Percentiles rank a stretch among this genome's conserved stretches.
phyloP scores from a whole-genome alignment of 1,139 yeast species.

The Candida sp. region DNA sequence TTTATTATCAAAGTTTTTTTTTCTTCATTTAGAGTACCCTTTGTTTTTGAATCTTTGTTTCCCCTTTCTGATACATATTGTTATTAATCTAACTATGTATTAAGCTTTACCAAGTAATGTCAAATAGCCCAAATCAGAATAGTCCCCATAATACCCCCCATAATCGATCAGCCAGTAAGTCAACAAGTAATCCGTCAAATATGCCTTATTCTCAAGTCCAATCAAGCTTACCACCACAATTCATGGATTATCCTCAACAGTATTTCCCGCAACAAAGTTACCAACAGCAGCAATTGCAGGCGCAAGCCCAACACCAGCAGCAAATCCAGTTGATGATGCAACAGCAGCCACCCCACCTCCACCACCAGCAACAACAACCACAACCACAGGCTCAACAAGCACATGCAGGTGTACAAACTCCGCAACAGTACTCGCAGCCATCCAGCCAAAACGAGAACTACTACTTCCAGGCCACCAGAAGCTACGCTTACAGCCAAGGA shows the following conservation, averaged over 20 bases:
- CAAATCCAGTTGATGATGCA: constrained; percentile 5
- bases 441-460: constrained; percentile 3
- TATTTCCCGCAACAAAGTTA: constrained; percentile 4
- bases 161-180: constrained; percentile 1
- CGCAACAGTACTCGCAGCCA: constrained; percentile 5
- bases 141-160: background rate
- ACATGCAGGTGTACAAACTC: background rate
- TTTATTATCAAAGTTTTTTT: constrained; percentile 1
- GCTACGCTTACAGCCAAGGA: constrained; percentile 3
- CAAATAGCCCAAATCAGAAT: constrained; percentile 10
- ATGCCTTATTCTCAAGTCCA: constrained; percentile 9
- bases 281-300: constrained; percentile 6
- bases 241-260: constrained; percentile 12
- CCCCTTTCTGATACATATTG: constrained; percentile 2
- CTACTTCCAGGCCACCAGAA: constrained; percentile 4
- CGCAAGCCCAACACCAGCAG: constrained; percentile 2
- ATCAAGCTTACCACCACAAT: constrained; percentile 8
- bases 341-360: background rate
- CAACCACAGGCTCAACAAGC: constrained; percentile 1
- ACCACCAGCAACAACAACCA: constrained; percentile 7
- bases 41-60: background rate
- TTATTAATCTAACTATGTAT: constrained; percentile 6
- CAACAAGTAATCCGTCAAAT: background rate
- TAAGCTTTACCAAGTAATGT: constrained; percentile 9
- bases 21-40: background rate